Evolutionary conservation across 768 basidiomycete genomes (phyloP), one percentile per base, ranked within the genome.

Genomic region (Termitomyces sp.): DNA sequence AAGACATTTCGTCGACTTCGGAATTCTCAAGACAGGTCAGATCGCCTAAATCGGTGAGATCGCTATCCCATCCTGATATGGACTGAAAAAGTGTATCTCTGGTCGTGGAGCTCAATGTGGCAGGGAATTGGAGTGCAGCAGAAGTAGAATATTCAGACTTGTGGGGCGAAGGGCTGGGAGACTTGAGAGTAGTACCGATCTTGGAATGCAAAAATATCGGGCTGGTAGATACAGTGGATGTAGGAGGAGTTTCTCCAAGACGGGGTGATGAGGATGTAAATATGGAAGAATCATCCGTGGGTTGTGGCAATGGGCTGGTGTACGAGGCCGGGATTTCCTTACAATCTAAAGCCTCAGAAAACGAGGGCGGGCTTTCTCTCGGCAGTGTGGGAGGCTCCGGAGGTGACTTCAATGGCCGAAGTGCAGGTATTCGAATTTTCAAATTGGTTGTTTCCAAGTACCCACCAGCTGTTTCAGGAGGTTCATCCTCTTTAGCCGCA

Each of bases 21-120:
- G 8, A 63, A 65, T 20, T 66, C 64, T 68, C 71, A 20, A 56
- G 51, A 15, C 60, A 63, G 5, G 67, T 68, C 20, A 69, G 68
- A 49, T 72, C 70, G 11, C 67, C 69, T 2, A 77, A 60, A 5
- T 75, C 73, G 4, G 70, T 71, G 31, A 76, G 67, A 37, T 76
- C 75, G 47, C 74, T 76, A 59, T 74, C 73, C 73, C 73, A 73
- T 25, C 70, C 74, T 37, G 59, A 34, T 9, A 71, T 65, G 3
- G 46, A 17, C 45, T 60, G 47, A 31, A 20, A 56, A 38, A 47
- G 14, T 5, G 54, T 15, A 2, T 29, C 50, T 11, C 59, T 40
- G 34, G 15, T 31, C 42, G 5, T 29, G 5, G 48, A 42, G 11
- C 36, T 43, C 36, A 46, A 38, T 11, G 47, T 14, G 42, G 38